Base-by-base conservation (phyloP, 805 yeast genomes). In the Ogataea neopini region DNA sequence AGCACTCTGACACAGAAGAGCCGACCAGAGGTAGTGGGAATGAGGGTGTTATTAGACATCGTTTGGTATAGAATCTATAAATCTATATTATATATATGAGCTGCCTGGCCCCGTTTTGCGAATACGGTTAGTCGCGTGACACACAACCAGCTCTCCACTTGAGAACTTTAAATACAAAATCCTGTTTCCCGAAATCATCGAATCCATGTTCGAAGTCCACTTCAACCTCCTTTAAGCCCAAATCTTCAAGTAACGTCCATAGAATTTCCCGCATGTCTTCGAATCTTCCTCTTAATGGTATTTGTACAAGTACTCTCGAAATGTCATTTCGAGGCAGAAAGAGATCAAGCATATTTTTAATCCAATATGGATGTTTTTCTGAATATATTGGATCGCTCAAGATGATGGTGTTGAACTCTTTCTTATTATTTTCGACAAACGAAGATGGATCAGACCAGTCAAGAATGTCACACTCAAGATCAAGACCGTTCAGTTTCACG, bases 301-400 rank as follows among this genome's bases (percentile, higher is more conserved):
- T 69, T 63, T 90, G 90, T 6, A 92, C 62, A 13, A 88, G 63
- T 0, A 90, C 80, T 6, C 75, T 61, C 0, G 85, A 68, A 2
- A 60, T 64, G 0, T 45, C 3, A 2, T 52, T 47, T 10, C 48
- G 47, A 1, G 63, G 63, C 17, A 83, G 57, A 45, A 87, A 82
- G 35, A 57, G 53, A 3, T 59, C 57, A 5, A 91, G 69, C 75
- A 88, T 83, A 41, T 77, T 64, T 4, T 78, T 76, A 1, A 92
- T 81, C 81, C 87, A 79, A 13, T 64, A 62, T 1, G 97, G 97
- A 60, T 92, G 98, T 26, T 79, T 75, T 0, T 84, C 69, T 0
- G 96, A 86, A 63, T 94, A 92, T 2, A 92, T 81, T 0, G 97
- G 97, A 64, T 92, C 99, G 17, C 96, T 86, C 3, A 89, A 67